Conservation (phyloP, 202 grass and related monocot species). For the Zoysia matrella region DNA sequence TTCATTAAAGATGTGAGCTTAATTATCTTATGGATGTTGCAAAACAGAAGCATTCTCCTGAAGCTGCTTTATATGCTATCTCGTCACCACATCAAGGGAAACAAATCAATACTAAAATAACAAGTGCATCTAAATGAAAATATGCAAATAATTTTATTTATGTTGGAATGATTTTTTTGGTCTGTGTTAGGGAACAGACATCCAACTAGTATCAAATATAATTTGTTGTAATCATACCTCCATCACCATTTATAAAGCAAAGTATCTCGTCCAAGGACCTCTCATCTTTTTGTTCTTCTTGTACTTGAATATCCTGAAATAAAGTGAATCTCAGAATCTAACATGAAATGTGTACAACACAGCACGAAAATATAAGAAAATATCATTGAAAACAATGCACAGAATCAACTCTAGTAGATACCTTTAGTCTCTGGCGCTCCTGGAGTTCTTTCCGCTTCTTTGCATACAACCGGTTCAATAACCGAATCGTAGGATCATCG, state of each 20-base stretch:
- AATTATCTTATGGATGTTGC: too few species aligned
- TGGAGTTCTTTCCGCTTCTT: slow-evolving; percentile 97
- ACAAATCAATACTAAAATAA: too few species aligned
- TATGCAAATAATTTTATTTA: too few species aligned
- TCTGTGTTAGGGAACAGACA: too few species aligned
- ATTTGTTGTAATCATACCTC: slow-evolving; percentile 63
- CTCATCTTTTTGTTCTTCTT: slow-evolving; percentile 90
- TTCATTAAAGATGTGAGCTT: too few species aligned
- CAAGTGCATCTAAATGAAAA: too few species aligned
- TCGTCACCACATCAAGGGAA: too few species aligned
- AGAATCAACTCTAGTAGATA: slow-evolving; percentile 34
- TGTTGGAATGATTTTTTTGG: too few species aligned
- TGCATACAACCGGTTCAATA: slow-evolving; percentile 98
- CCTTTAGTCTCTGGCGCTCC: slow-evolving; percentile 93
- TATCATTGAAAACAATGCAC: slow-evolving; percentile 5
- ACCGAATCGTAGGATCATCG: slow-evolving; percentile 89
- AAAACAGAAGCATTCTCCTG: too few species aligned
- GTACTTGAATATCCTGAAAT: slow-evolving; percentile 81
- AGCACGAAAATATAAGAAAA: neutral
- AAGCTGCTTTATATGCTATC: too few species aligned
- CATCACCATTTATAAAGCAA: slow-evolving; percentile 98
- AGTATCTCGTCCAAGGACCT: slow-evolving; percentile 95
- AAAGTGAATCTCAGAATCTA: slow-evolving; percentile 39
- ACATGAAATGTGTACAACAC: slow-evolving; percentile 29
- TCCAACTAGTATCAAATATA: slow-evolving; percentile 6